Conservation (phyloP, 768 basidiomycete species). For the Suillus plorans region DNA sequence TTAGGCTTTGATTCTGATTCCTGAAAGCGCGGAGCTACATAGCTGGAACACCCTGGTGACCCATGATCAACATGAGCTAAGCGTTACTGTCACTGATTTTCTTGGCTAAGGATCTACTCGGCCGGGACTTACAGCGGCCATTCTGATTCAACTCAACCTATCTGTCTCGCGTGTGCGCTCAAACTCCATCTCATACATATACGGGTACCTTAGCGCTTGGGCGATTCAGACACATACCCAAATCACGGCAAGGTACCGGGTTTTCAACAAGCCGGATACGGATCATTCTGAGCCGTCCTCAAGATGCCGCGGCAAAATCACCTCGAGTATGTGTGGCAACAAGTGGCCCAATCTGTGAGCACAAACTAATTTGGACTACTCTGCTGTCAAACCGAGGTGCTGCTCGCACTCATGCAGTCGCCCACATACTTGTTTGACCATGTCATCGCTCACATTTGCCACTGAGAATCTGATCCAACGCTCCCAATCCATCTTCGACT, state of each 20-base stretch:
- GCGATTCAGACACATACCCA: not conserved
- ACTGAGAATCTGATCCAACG: constrained; percentile 80
- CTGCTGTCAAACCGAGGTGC: constrained; percentile 36
- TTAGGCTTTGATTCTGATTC: not conserved
- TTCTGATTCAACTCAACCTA: not conserved
- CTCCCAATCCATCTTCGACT: constrained; percentile 41
- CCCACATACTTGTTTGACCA: constrained; percentile 51
- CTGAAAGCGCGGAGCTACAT: constrained; percentile 7
- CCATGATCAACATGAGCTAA: not conserved
- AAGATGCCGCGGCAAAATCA: not conserved
- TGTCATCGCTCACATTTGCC: constrained; percentile 73
- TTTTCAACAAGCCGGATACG: not conserved
- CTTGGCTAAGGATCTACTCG: too few relatives aligned
- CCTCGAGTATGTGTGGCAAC: not conserved
- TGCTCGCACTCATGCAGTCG: constrained; percentile 42
- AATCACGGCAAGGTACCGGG: not conserved
- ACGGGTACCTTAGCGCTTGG: not conserved
- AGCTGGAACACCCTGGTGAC: not conserved
- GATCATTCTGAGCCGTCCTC: not conserved
- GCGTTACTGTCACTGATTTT: not conserved
- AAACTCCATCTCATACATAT: not conserved
- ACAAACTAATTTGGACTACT: not conserved
- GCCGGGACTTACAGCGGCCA: constrained; percentile 2
- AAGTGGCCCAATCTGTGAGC: not conserved
- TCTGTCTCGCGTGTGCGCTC: not conserved